Conservation (phyloP, 768 basidiomycete genomes). For the Serendipita sp. region DNA sequence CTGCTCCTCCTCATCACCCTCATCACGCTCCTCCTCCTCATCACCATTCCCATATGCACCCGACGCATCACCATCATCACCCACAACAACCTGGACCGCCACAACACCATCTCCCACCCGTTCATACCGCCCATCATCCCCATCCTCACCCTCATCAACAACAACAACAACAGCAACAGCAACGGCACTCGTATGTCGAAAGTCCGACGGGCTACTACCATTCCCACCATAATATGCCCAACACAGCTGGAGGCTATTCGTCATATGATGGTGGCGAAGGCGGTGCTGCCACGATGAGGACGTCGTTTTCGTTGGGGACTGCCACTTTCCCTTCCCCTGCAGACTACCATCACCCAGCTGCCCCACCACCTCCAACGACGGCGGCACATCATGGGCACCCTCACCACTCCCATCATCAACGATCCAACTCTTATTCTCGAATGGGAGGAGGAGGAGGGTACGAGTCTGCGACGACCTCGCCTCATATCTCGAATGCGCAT, state of each 20-base stretch:
- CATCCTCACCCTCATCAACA: not conserved
- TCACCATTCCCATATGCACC: not conserved
- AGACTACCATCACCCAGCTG: not conserved
- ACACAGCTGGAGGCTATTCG: not conserved
- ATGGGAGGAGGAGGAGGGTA: not conserved
- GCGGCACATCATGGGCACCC: not conserved
- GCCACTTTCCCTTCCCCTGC: constrained; percentile 1
- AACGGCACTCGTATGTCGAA: not conserved
- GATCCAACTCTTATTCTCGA: not conserved
- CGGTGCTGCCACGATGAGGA: not conserved
- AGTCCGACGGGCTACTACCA: not conserved
- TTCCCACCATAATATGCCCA: not conserved
- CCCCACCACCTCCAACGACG: not conserved
- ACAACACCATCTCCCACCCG: not conserved
- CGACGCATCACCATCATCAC: not conserved
- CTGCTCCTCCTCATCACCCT: not conserved
- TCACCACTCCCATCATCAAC: not conserved
- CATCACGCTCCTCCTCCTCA: not conserved
- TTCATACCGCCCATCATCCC: not conserved
- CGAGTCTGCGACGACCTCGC: not conserved
- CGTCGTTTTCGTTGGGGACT: not conserved
- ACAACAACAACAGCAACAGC: not conserved
- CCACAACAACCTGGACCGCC: not conserved
- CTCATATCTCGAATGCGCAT: not conserved
- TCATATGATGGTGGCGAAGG: not conserved